Conservation (phyloP, 2,329 filamentous ascomycete species). For the Diaporthe eres region DNA sequence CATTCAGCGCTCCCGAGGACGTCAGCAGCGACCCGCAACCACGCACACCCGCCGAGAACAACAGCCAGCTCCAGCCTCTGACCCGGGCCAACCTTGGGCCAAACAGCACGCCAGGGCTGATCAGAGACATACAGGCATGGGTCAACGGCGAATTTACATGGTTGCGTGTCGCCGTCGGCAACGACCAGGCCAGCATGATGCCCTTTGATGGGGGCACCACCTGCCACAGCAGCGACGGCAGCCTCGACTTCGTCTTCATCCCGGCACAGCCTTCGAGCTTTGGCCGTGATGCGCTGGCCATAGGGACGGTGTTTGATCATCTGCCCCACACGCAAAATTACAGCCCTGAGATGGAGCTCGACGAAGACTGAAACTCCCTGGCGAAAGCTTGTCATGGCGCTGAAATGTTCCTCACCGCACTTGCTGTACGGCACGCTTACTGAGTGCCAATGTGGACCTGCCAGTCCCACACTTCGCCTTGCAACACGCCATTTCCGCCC, state of each 20-base stretch:
- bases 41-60: neutral
- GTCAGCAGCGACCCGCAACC: neutral
- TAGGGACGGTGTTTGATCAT: neutral
- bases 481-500: neutral
- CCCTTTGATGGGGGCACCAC: neutral
- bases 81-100: neutral
- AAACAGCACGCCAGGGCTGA: neutral
- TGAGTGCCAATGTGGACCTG: neutral
- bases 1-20: constrained; percentile 7
- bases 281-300: neutral
- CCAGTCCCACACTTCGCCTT: neutral
- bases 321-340: neutral
- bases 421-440: neutral
- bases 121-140: constrained; percentile 10
- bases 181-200: neutral
- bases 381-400: neutral
- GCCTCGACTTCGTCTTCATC: constrained; percentile 1
- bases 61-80: neutral
- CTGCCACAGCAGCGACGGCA: constrained; percentile 12
- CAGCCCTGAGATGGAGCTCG: neutral
- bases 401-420: neutral
- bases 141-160: constrained; percentile 17
- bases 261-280: neutral
- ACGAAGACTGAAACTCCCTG: neutral
- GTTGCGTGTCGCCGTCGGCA: neutral